Percentiles rank a stretch among this genome's conserved stretches.
phyloP scores from a whole-genome alignment of 768 basidiomycete genomes.

The Tricholoma terreum region DNA sequence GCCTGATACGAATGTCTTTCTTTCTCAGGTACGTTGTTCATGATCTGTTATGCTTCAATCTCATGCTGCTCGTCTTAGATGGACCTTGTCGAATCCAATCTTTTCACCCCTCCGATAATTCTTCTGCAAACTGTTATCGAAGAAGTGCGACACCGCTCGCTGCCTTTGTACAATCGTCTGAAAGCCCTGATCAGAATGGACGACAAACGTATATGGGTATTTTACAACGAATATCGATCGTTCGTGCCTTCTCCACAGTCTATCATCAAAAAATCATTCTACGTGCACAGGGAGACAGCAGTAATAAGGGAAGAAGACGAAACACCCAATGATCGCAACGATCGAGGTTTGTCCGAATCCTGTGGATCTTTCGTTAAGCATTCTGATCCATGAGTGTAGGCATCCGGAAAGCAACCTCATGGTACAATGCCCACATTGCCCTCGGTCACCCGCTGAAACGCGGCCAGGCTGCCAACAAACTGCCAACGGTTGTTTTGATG shows the following conservation, averaged over 20 bases:
- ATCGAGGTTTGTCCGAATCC: conserved; percentile 61
- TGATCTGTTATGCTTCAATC: neutral
- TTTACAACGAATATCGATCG: conserved; percentile 86
- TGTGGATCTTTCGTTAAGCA: neutral
- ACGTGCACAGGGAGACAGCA: conserved; percentile 64
- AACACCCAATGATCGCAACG: conserved; percentile 91
- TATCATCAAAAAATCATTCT: neutral
- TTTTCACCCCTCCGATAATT: conserved; percentile 78
- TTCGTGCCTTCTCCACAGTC: conserved; percentile 34
- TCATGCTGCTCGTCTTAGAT: conserved; percentile 51
- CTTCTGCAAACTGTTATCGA: conserved; percentile 94
- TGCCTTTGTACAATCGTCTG: conserved; percentile 91
- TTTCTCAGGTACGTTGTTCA: conserved; percentile 65
- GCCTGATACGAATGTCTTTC: conserved; percentile 93
- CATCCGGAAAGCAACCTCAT: conserved; percentile 82
- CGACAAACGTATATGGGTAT: conserved; percentile 80
- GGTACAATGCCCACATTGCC: conserved; percentile 79
- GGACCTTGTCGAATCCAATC: conserved; percentile 83
- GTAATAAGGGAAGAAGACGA: conserved; percentile 74
- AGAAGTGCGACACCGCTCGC: conserved; percentile 91
- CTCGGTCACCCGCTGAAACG: conserved; percentile 50
- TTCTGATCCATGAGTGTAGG: conserved; percentile 41
- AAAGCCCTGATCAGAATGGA: conserved; percentile 82
- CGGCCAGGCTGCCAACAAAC: conserved; percentile 39
- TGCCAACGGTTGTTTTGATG: conserved; percentile 72